Evolutionary conservation across 1,284 basidiomycete genomes (phyloP).

Genomic region (Cutaneotrichosporon curvatum): DNA sequence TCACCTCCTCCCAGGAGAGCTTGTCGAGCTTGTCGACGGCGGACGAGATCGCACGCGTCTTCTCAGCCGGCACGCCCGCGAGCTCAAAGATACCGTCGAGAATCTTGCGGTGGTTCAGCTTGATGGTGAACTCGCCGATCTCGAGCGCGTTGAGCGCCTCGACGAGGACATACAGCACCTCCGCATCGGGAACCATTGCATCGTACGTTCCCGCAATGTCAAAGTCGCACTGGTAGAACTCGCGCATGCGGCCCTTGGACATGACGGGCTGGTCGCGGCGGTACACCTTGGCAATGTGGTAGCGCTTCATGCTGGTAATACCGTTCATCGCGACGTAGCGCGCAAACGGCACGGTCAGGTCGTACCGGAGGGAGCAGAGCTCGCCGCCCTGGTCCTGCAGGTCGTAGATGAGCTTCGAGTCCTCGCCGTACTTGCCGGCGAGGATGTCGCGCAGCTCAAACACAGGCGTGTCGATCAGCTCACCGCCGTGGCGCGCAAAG

Average conservation of each 20-base stretch:
- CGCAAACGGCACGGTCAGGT: constrained; percentile 94
- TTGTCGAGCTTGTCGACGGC: constrained; percentile 99
- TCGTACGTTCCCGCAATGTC: constrained; percentile 94
- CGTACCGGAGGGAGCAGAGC: constrained; percentile 87
- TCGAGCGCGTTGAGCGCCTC: constrained; percentile 77
- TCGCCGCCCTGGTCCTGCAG: constrained; percentile 98
- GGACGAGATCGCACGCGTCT: constrained; percentile 89
- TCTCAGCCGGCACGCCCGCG: constrained; percentile 86
- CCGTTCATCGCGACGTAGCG: constrained; percentile 93
- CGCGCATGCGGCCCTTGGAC: constrained; percentile 95
- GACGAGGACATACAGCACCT: constrained; percentile 75
- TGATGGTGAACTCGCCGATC: constrained; percentile 89
- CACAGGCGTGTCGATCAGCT: constrained; percentile 93
- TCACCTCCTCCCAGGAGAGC: constrained; percentile 84
- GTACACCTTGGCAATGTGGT: constrained; percentile 98
- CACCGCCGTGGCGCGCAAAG: constrained; percentile 83
- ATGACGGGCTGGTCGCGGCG: constrained; percentile 94
- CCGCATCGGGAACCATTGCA: constrained; percentile 94
- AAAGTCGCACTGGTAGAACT: constrained; percentile 98
- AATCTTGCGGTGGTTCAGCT: constrained; percentile 96
- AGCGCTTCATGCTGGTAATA: constrained; percentile 70
- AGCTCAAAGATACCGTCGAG: constrained; percentile 96
- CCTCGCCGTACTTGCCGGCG: constrained; percentile 94
- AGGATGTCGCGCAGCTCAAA: constrained; percentile 96
- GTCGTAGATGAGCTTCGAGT: constrained; percentile 96